Evolutionary conservation across 306 rosid genomes (phyloP).

Genomic region (Senna tora): DNA sequence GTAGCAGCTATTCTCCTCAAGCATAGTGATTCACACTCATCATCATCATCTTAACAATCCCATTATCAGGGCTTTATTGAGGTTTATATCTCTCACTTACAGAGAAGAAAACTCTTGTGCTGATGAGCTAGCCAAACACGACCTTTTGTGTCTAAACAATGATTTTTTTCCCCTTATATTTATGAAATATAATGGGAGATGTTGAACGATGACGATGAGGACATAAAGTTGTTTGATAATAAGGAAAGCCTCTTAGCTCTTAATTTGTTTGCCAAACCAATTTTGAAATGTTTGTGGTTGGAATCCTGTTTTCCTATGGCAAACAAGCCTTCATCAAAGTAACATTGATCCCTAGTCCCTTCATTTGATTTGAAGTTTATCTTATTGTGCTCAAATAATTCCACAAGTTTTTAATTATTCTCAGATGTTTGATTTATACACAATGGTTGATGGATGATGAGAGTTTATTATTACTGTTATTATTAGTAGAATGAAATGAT

Average conservation of each 20-base stretch:
- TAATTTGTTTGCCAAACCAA: slow-evolving; percentile 41
- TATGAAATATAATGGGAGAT: slow-evolving; percentile 44
- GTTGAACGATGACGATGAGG: slow-evolving; percentile 75
- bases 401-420: slow-evolving; percentile 32
- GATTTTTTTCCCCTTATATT: slow-evolving; percentile 30
- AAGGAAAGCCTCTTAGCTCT: slow-evolving; percentile 57
- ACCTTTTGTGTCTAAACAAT: slow-evolving; percentile 49
- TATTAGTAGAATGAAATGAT: too few species aligned
- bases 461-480: too few species aligned
- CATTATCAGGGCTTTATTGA: too few species aligned
- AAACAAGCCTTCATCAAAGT: slow-evolving; percentile 12
- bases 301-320: slow-evolving; percentile 22
- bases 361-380: slow-evolving; percentile 40
- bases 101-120: too few species aligned
- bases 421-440: slow-evolving; percentile 36
- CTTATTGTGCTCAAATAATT: slow-evolving; percentile 42
- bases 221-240: slow-evolving; percentile 69
- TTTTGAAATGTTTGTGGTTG: slow-evolving; percentile 40
- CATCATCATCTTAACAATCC: too few species aligned
- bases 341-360: slow-evolving; percentile 15
- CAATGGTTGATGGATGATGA: slow-evolving; percentile 47
- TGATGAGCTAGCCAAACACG: too few species aligned
- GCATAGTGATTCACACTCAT: too few species aligned
- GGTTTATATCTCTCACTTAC: too few species aligned
- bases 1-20: too few species aligned